Evolutionary conservation across 2,329 filamentous ascomycete genomes (phyloP), one percentile per base, ranked within the genome.

Genomic region (Colletotrichum tofieldiae): DNA sequence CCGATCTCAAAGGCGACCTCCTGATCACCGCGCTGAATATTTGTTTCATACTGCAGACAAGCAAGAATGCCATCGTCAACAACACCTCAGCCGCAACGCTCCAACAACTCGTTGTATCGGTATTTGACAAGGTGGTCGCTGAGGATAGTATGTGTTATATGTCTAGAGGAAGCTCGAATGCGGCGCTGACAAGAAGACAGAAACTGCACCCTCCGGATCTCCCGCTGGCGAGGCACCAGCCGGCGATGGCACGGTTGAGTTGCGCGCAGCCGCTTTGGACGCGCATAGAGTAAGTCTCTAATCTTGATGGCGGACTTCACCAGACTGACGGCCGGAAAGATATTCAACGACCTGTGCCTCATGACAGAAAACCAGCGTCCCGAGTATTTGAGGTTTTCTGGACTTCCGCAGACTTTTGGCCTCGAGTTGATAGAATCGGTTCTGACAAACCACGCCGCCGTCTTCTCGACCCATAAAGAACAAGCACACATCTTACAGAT

Each of bases 71-170:
- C 35, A 95, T 97, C 63, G 95, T 99, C 76, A 97, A 96, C 79
- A 97, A 97, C 77, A 98, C 97, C 1, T 96, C 96, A 12, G 94
- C 96, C 35, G 96, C 96, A n/a, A 98, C 96, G 2, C 85, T 99
- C 65, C 96, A 98, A 82, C 96, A 98, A 81, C 89, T 99, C 18
- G 92, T 98, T 9, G 94, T 96, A 41, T 93, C 94, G 0, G 93
- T 98, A 0, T 98, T 98, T 82, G 96, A 98, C 80, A 96, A 97
- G 80, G 94, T 98, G 2, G 89, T 92, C 0, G 85, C 86, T 7
- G 95, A 98, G 84, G 95, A 98, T 80, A 92, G 92, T 93, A 82
- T 80, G 90, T 86, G 16, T 60, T 16, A 7, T 5, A 16, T 12
- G 23, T 11, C 64, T 11, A 16, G 14, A 16, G 3, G 51, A 29